Evolutionary conservation across 1,284 basidiomycete genomes (phyloP), one percentile per base, ranked within the genome.

Genomic region (Irpex rosettiformis): DNA sequence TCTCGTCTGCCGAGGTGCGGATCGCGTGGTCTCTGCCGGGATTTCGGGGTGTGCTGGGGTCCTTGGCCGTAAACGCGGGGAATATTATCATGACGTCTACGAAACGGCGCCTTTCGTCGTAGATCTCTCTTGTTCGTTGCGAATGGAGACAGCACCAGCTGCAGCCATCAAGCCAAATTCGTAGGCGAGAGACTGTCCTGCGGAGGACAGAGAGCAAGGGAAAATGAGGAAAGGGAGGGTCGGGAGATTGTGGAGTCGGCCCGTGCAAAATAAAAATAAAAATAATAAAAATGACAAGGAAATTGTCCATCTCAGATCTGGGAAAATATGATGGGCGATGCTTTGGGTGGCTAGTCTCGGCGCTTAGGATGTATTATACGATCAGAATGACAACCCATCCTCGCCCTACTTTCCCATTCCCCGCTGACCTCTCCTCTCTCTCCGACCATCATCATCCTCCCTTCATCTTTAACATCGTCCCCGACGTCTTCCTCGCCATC

Each of bases 351-450:
- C n/a, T n/a, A n/a, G 43, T 47, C 43, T 10, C 21, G 48, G 24
- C 48, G 22, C 48, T n/a, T 28, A n/a, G 55, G 59, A 60, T 51
- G 48, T 60, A 61, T 60, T 56, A 58, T 57, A 52, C 54, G 51
- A 59, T 62, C 62, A 58, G 58, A 30, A 54, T 55, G 52, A 58
- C 57, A 28, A 42, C 61, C 54, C 58, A 61, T 18, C 30, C 13
- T 18, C 57, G 55, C 59, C 57, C 59, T 63, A 59, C 58, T 58
- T 61, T 56, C 49, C 64, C 57, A 62, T 42, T 62, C 57, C 60
- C 59, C 61, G 48, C n/a, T 25, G 21, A 11, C 58, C 58, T 56
- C 60, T 30, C 51, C 52, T 60, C 55, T 58, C 61, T 24, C 48
- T 49, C 48, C 24, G 21, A 49, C 48, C 48, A 49, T 49, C 48